Base-by-base conservation (phyloP, 2,329 filamentous ascomycete genomes). In the Cladosporium austrohemisphaericum region DNA sequence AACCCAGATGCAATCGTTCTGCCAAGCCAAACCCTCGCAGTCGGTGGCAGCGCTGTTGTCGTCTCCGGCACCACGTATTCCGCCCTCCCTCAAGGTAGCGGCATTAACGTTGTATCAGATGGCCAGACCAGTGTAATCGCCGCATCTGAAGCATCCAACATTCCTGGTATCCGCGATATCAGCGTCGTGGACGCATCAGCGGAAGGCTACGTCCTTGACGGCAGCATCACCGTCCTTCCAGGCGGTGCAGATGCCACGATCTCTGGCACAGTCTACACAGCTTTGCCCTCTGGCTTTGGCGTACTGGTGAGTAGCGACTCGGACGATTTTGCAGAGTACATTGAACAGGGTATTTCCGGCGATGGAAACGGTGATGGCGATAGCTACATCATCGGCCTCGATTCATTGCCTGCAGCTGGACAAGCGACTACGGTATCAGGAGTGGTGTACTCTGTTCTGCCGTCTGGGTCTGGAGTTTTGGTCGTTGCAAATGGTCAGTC, bases 1-100 rank as follows among this genome's bases (percentile, higher is more conserved):
- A 28, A n/a, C 16, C 16, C 43, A 11, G 36, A 13, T 14, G 37
- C 29, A 18, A 36, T 28, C 28, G 22, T 43, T 8, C 23, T 50
- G 4, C 37, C 47, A 5, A 14, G 16, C 31, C 47, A 50, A 20
- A 43, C 37, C 14, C 38, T 50, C 16, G 11, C 37, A 5, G 22
- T 23, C 19, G 38, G 38, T 25, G 47, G 47, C 18, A 16, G 31
- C 3, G 47, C 47, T 10, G 19, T 28, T 13, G 22, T 43, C 16
- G n/a, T 43, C n/a, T 11, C 37, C 9, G 47, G 31, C 18, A 29
- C 47, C 3, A 50, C 47, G 7, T 50, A 41, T 38, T 35, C 47
- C 5, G 31, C 38, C 9, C 23, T 43, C 4, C 14, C 46, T 3
- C 28, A 35, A n/a, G 32, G 29, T 4, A 43, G 22, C 18, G 45